Conservation (phyloP, 2,329 filamentous ascomycete genomes). For the Talaromyces sp. region DNA sequence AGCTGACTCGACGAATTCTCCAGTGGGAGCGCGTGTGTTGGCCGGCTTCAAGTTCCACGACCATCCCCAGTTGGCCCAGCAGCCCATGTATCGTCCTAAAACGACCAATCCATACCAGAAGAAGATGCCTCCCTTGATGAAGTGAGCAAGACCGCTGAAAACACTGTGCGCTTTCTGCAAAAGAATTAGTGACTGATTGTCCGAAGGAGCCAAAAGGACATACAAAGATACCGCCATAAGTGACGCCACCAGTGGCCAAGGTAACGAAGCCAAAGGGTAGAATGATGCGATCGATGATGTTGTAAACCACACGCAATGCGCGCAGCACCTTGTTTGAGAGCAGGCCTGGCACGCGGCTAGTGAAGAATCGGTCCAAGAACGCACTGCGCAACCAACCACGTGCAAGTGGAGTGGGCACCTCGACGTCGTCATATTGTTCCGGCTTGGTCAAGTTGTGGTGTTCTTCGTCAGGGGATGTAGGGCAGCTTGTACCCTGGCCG, state of each 20-base stretch:
- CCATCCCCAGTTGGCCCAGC: constrained; percentile 88
- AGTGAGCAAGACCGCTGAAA: constrained; percentile 86
- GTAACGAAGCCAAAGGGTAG: constrained; percentile 73
- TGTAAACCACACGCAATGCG: constrained; percentile 58
- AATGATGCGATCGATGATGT: constrained; percentile 69
- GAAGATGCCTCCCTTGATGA: constrained; percentile 91
- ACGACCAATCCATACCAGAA: constrained; percentile 89
- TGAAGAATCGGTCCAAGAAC: constrained; percentile 51
- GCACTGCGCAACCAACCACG: constrained; percentile 45
- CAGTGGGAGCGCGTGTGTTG: constrained; percentile 62
- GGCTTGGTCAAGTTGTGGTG: constrained; percentile 43
- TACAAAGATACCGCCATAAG: constrained; percentile 81
- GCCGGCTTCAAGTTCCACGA: constrained; percentile 88
- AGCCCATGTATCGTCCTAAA: constrained; percentile 83
- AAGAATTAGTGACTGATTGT: constrained; percentile 15
- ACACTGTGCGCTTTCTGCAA: constrained; percentile 62
- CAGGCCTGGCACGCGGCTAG: constrained; percentile 53
- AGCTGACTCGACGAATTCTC: constrained; percentile 84
- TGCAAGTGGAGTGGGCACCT: constrained; percentile 25
- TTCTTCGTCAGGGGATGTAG: constrained; percentile 58
- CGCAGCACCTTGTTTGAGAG: constrained; percentile 57
- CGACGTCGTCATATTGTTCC: constrained; percentile 41
- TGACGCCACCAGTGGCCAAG: constrained; percentile 67
- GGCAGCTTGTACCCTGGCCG: constrained; percentile 67
- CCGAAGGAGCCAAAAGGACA: constrained; percentile 38